Percentiles rank a stretch among this genome's conserved stretches.
These are phyloP conservation scores for Trichoderma sp. DNA, from an alignment of 2,329 filamentous ascomycete genomes.

Conservation along the genomic window DNA sequence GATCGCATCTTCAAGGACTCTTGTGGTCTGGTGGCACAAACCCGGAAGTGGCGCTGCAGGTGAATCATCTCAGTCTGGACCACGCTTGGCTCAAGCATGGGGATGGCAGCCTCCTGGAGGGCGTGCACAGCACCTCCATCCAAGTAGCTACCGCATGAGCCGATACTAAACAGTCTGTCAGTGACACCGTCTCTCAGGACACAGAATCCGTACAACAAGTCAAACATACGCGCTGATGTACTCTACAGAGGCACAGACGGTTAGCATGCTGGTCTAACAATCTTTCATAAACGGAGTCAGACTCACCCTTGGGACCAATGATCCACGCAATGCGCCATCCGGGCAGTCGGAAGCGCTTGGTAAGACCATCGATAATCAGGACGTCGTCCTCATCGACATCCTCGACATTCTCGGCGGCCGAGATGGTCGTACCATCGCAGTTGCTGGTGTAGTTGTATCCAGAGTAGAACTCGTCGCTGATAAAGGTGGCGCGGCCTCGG, in stretches of 20 bases:
- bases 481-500: conserved; percentile 84
- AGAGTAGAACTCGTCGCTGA: conserved; percentile 96
- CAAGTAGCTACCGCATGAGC: conserved; percentile 89
- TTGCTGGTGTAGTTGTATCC: conserved; percentile 94
- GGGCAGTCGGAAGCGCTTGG: conserved; percentile 93
- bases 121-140: conserved; percentile 93
- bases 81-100: conserved; percentile 85
- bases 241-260: conserved; percentile 50
- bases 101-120: conserved; percentile 90
- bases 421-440: conserved; percentile 89
- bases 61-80: conserved; percentile 87
- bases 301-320: conserved; percentile 74
- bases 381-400: conserved; percentile 91
- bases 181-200: neutral
- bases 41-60: conserved; percentile 82
- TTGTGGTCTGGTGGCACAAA: conserved; percentile 39
- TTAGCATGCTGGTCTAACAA: neutral
- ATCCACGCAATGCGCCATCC: conserved; percentile 98
- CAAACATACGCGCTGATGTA: conserved; percentile 77
- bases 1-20: neutral
- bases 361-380: conserved; percentile 91
- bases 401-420: conserved; percentile 83
- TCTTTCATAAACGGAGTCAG: neutral
- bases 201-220: neutral
- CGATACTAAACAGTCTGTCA: conserved; percentile 56